phyloP scores from a whole-genome alignment of 164 flowering plant species.

The Euptelea pleiosperma region DNA sequence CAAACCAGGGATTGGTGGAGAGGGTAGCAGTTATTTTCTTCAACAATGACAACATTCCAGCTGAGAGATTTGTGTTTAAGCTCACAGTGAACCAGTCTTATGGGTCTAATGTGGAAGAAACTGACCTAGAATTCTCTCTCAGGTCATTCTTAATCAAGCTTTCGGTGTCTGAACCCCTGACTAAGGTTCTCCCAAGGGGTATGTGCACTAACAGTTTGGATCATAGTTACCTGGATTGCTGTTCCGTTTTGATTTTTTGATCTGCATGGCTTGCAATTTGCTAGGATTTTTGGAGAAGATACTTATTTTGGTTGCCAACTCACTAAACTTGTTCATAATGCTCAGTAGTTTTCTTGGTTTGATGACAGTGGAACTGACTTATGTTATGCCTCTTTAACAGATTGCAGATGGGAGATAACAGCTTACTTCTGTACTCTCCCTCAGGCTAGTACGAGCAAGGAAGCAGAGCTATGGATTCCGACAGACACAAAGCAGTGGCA shows the following conservation, averaged over 20 bases:
- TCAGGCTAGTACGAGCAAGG: constrained; percentile 41
- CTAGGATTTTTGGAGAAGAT: not conserved
- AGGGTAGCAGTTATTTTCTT: constrained; percentile 76
- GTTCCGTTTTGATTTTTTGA: not conserved
- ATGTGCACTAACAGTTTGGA: constrained; percentile 16
- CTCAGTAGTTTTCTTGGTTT: not conserved
- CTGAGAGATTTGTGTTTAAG: constrained; percentile 83
- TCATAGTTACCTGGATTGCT: not conserved
- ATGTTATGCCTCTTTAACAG: constrained; percentile 27
- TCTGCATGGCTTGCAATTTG: not conserved
- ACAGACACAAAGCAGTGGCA: constrained; percentile 84
- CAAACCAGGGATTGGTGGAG: constrained; percentile 68
- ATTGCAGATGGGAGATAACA: constrained; percentile 89
- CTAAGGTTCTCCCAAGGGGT: constrained; percentile 69
- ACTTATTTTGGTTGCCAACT: not conserved
- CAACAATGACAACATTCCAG: constrained; percentile 38
- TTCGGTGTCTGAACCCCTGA: constrained; percentile 55
- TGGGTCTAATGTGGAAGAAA: constrained; percentile 44
- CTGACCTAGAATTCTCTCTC: constrained; percentile 60
- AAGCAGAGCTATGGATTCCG: constrained; percentile 71
- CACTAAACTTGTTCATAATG: not conserved
- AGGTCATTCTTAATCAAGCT: constrained; percentile 82
- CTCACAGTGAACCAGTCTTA: constrained; percentile 49
- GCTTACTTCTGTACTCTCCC: constrained; percentile 70
- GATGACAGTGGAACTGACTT: not conserved